Conservation (phyloP, 768 basidiomycete genomes). For the Tricholoma flavovirens region DNA sequence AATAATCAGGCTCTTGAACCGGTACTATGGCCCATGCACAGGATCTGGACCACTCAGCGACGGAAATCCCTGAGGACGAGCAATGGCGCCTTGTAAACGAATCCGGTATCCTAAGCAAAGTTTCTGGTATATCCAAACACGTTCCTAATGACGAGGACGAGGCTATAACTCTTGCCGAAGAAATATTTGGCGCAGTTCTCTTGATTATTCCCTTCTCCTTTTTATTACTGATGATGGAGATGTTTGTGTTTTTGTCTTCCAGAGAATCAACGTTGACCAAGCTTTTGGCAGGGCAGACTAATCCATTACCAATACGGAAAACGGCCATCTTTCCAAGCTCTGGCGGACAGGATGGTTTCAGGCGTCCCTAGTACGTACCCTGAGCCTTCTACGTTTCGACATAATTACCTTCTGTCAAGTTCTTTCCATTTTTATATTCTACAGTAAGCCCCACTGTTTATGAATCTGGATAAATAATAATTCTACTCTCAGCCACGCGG, state of each 20-base stretch:
- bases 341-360: slow-evolving; percentile 54
- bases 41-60: slow-evolving; percentile 17
- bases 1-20: too few species aligned
- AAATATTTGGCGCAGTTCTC: slow-evolving; percentile 61
- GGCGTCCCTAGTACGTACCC: slow-evolving; percentile 67
- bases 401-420: slow-evolving; percentile 36
- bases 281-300: slow-evolving; percentile 37
- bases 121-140: slow-evolving; percentile 10
- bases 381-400: not conserved
- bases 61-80: slow-evolving; percentile 66
- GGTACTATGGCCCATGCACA: not conserved
- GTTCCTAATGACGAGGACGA: slow-evolving; percentile 36
- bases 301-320: slow-evolving; percentile 76
- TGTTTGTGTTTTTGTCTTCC: slow-evolving; percentile 45
- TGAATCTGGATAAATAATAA: not conserved
- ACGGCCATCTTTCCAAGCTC: slow-evolving; percentile 39
- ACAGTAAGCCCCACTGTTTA: slow-evolving; percentile 42
- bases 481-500: slow-evolving; percentile 44
- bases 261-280: slow-evolving; percentile 1
- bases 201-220: slow-evolving; percentile 72
- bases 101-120: slow-evolving; percentile 49
- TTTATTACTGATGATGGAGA: slow-evolving; percentile 76
- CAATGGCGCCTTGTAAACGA: slow-evolving; percentile 73
- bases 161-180: slow-evolving; percentile 46
- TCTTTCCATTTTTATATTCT: slow-evolving; percentile 69